phyloP scores from a whole-genome alignment of 345 rosid species.

The Passiflora organensis region DNA sequence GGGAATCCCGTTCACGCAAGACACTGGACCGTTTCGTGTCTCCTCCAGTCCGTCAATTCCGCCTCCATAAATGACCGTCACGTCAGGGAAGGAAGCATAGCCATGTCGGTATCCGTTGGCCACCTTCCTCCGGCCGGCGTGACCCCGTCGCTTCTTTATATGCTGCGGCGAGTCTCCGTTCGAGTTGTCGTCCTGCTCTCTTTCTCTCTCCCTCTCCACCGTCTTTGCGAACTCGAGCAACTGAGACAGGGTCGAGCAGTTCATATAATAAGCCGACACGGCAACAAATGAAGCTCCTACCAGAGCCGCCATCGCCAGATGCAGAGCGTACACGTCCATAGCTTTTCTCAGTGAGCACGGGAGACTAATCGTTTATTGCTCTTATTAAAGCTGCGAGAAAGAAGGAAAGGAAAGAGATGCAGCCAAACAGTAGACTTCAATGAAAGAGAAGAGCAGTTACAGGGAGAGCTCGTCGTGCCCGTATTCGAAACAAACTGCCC shows the following conservation, averaged over 20 bases:
- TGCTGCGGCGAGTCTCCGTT: constrained; percentile 44
- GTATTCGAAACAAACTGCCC: constrained; percentile 3
- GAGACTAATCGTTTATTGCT: not conserved
- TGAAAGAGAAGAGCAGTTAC: not conserved
- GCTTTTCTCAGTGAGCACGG: not conserved
- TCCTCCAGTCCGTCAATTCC: constrained; percentile 51
- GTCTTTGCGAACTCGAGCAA: constrained; percentile 84
- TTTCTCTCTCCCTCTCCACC: constrained; percentile 49
- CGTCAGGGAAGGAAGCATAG: constrained; percentile 79
- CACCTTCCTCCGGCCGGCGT: constrained; percentile 37
- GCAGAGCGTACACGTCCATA: constrained; percentile 72
- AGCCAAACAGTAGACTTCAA: not conserved
- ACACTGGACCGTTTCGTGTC: constrained; percentile 57
- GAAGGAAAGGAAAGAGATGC: not conserved
- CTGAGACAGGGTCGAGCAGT: constrained; percentile 82
- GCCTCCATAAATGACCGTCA: constrained; percentile 49
- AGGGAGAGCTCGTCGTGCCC: not conserved
- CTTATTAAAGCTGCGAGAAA: not conserved
- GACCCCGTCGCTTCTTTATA: constrained; percentile 39
- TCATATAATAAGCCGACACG: constrained; percentile 86
- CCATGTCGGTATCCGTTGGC: constrained; percentile 47
- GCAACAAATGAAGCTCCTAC: constrained; percentile 94
- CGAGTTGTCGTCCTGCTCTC: constrained; percentile 43
- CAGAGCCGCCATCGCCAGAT: constrained; percentile 94
- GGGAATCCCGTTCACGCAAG: constrained; percentile 65